Conservation (phyloP, 768 basidiomycete genomes). For the Trametes punicea region DNA sequence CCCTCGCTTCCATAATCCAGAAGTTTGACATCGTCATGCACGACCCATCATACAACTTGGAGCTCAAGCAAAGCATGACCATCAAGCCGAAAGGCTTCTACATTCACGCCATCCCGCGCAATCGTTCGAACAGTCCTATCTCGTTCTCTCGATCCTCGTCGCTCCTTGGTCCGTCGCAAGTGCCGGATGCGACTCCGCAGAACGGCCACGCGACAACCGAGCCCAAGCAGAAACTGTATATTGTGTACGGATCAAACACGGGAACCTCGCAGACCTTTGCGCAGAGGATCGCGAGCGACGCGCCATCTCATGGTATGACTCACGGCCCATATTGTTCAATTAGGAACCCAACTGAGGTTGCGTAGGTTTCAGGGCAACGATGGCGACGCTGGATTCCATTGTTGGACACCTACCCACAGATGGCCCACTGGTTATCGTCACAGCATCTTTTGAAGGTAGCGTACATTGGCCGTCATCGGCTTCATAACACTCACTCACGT, state of each 20-base stretch:
- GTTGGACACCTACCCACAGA: constrained; percentile 38
- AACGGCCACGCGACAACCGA: background rate
- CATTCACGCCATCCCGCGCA: constrained; percentile 39
- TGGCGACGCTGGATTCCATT: constrained; percentile 41
- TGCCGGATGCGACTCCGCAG: background rate
- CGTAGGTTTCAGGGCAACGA: constrained; percentile 37
- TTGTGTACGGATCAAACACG: constrained; percentile 47
- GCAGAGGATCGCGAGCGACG: constrained; percentile 40
- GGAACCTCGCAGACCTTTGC: constrained; percentile 49
- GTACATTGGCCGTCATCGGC: background rate
- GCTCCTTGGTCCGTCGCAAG: constrained; percentile 7
- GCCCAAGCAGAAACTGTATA: constrained; percentile 32
- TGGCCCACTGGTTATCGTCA: constrained; percentile 43
- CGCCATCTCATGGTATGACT: constrained; percentile 35
- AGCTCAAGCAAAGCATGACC: constrained; percentile 43
- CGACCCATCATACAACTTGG: constrained; percentile 41
- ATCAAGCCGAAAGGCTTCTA: constrained; percentile 44
- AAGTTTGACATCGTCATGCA: constrained; percentile 43
- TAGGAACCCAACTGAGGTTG: background rate
- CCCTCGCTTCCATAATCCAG: constrained; percentile 40
- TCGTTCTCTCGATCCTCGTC: constrained; percentile 18
- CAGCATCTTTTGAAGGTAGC: constrained; percentile 46
- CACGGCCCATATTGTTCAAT: background rate
- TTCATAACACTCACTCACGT: background rate
- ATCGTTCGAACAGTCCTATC: constrained; percentile 13